These are phyloP conservation scores for Blastobotrys attinorum DNA, from an alignment of 805 yeast genomes.

Conservation along the genomic window DNA sequence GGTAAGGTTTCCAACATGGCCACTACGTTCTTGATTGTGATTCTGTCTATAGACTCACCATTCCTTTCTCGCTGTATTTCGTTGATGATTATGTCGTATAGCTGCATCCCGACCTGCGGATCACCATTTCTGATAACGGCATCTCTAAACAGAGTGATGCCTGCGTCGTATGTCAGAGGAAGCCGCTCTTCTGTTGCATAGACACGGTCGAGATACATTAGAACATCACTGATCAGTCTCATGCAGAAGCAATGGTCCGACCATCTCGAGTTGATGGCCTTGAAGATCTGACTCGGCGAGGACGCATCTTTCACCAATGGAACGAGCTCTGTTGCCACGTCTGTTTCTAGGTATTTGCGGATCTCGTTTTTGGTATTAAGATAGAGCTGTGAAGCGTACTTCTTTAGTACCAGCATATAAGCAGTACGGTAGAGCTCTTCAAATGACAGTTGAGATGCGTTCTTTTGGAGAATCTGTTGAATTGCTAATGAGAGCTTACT, in stretches of 20 bases:
- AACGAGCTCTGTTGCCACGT: constrained; percentile 17
- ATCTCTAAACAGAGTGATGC: constrained; percentile 59
- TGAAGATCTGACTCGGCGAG: constrained; percentile 24
- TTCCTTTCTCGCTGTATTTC: constrained; percentile 52
- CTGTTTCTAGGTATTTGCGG: constrained; percentile 34
- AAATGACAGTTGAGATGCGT: constrained; percentile 68
- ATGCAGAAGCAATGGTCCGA: constrained; percentile 61
- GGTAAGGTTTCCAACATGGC: constrained; percentile 57
- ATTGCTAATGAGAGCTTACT: constrained; percentile 56
- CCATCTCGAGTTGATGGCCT: constrained; percentile 45
- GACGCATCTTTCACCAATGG: constrained; percentile 12
- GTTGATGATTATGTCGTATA: constrained; percentile 43
- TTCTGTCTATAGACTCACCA: constrained; percentile 48
- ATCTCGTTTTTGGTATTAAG: constrained; percentile 48
- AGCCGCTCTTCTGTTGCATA: constrained; percentile 62
- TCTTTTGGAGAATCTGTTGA: constrained; percentile 57
- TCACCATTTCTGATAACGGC: constrained; percentile 44
- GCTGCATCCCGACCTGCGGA: constrained; percentile 42
- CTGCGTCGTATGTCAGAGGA: constrained; percentile 63
- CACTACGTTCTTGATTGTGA: constrained; percentile 51
- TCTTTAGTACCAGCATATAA: constrained; percentile 65
- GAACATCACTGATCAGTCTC: constrained; percentile 73
- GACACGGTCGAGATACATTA: constrained; percentile 81
- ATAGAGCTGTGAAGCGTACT: constrained; percentile 58
- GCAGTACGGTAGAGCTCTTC: constrained; percentile 77